Conservation (phyloP, 495 filamentous ascomycete genomes). For the Podospora pseudocomata region DNA sequence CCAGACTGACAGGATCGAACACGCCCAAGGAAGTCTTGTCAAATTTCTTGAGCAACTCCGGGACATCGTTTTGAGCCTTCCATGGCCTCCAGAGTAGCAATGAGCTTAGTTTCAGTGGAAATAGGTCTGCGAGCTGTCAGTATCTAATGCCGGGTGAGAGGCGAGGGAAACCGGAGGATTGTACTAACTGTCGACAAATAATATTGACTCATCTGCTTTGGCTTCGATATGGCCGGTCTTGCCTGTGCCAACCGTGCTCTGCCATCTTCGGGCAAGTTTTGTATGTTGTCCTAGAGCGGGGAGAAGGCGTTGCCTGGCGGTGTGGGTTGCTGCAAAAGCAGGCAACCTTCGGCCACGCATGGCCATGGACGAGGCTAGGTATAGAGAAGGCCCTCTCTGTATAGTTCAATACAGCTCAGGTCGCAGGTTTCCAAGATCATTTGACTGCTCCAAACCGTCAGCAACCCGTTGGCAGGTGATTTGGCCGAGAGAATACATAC, state of each 20-base stretch:
- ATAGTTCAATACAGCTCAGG: not conserved
- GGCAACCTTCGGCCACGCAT: conserved; percentile 7
- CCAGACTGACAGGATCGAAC: conserved; percentile 61
- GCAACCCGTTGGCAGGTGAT: not conserved
- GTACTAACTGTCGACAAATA: conserved; percentile 83
- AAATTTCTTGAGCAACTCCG: conserved; percentile 60
- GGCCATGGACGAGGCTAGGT: conserved; percentile 16
- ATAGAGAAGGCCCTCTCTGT: not conserved
- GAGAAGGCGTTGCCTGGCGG: not conserved
- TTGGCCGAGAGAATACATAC: not conserved
- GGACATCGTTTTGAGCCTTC: conserved; percentile 50
- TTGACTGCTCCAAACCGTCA: not conserved
- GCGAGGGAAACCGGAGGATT: not conserved
- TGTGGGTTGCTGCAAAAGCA: conserved; percentile 9
- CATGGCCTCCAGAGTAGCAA: conserved; percentile 58
- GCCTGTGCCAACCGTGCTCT: conserved; percentile 44
- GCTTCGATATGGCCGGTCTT: conserved; percentile 74
- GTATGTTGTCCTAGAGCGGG: not conserved
- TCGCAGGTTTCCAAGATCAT: not conserved
- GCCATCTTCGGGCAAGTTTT: conserved; percentile 13
- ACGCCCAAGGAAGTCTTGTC: conserved; percentile 55
- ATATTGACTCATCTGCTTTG: conserved; percentile 66
- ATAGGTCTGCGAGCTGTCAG: conserved; percentile 60
- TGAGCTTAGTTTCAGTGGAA: conserved; percentile 72
- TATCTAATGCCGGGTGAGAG: not conserved